These are phyloP conservation scores for Cynara cardunculus DNA, from an alignment of 129 eudicot genomes.

Conservation along the genomic window DNA sequence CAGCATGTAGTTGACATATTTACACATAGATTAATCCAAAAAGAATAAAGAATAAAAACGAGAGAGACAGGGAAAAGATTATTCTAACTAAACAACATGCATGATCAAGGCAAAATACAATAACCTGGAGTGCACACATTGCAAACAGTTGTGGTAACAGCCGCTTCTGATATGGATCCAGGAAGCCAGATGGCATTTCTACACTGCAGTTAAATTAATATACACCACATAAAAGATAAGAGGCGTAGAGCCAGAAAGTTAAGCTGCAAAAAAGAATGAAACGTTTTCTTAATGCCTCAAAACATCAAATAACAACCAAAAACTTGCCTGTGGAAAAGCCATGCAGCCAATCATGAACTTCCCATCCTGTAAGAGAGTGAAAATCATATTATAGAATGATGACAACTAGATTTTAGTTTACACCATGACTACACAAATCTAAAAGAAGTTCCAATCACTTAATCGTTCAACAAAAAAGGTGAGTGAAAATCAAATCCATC, in stretches of 20 bases:
- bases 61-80: not conserved
- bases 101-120: constrained; percentile 1
- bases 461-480: not conserved
- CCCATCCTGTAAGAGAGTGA: constrained; percentile 74
- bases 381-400: not conserved
- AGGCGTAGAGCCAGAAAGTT: not conserved
- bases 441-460: not conserved
- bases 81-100: constrained; percentile 1
- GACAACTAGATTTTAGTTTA: not conserved
- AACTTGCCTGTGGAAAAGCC: constrained; percentile 83
- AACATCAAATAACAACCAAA: constrained; percentile 3
- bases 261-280: constrained; percentile 1
- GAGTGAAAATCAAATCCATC: not conserved
- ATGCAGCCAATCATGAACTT: constrained; percentile 95
- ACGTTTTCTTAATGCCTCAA: not conserved
- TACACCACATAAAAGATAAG: not conserved
- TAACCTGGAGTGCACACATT: constrained; percentile 81
- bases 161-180: constrained; percentile 75
- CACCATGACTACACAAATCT: not conserved
- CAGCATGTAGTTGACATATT: not conserved
- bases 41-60: not conserved
- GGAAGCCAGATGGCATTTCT: constrained; percentile 95
- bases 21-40: not conserved
- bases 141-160: constrained; percentile 71
- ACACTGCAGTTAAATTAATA: constrained; percentile 52